Conservation (phyloP, 2,329 filamentous ascomycete genomes). For the Fusarium fujikuroi region DNA sequence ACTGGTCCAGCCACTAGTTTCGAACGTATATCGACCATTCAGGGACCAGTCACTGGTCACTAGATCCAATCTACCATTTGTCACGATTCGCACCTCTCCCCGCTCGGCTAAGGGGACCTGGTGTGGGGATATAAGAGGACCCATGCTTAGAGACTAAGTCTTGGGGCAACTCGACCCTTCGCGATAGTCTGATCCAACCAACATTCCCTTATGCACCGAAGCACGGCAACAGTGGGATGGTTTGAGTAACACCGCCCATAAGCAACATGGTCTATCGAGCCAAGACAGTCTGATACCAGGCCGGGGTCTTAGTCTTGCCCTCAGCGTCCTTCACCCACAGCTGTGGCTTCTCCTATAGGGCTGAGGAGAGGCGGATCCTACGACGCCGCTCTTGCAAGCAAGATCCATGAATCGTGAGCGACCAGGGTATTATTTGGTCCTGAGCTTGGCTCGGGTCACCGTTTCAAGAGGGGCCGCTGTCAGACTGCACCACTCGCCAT, state of each 20-base stretch:
- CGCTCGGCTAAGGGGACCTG: constrained; percentile 7
- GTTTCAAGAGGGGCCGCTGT: constrained; percentile 27
- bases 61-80: constrained; percentile 32
- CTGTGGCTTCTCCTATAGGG: constrained; percentile 28
- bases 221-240: background rate
- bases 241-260: background rate
- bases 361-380: constrained; percentile 27
- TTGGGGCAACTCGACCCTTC: constrained; percentile 16
- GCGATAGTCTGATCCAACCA: constrained; percentile 8
- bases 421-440: constrained; percentile 15
- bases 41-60: constrained; percentile 7
- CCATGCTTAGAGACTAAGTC: constrained; percentile 15
- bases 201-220: background rate
- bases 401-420: constrained; percentile 27
- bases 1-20: constrained; percentile 24
- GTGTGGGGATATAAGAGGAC: constrained; percentile 19
- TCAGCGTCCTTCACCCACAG: background rate
- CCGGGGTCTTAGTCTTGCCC: background rate
- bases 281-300: background rate
- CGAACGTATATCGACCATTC: constrained; percentile 18
- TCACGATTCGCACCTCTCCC: background rate
- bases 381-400: constrained; percentile 24
- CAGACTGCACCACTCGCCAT: constrained; percentile 23
- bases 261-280: constrained; percentile 1
- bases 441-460: constrained; percentile 3